These are phyloP conservation scores for Aspergillus steynii DNA, from an alignment of 495 filamentous ascomycete genomes.

Conservation along the genomic window DNA sequence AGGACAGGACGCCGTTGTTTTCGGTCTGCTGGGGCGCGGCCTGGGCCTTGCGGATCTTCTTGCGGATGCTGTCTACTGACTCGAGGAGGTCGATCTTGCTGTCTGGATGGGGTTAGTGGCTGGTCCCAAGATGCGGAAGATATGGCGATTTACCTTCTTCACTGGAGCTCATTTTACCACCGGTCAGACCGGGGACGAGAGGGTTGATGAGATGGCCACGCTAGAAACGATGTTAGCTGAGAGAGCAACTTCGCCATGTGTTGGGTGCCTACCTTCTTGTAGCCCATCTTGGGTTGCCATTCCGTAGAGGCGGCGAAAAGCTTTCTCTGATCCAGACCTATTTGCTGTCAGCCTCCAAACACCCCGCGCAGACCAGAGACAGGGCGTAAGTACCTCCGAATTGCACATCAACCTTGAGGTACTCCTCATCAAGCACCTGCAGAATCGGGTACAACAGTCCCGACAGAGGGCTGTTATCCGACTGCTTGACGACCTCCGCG, in stretches of 20 bases:
- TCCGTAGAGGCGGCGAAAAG: constrained; percentile 78
- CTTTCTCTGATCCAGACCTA: constrained; percentile 76
- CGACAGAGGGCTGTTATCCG: constrained; percentile 67
- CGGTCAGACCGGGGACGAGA: constrained; percentile 82
- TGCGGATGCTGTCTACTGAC: constrained; percentile 62
- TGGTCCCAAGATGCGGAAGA: constrained; percentile 32
- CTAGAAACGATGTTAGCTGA: constrained; percentile 20
- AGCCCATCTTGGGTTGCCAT: constrained; percentile 44
- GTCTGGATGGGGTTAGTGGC: constrained; percentile 18
- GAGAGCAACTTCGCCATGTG: not conserved
- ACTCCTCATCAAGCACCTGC: constrained; percentile 89
- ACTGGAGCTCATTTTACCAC: constrained; percentile 78
- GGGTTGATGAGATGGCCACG: constrained; percentile 87
- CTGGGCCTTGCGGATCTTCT: constrained; percentile 82
- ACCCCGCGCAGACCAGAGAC: no score
- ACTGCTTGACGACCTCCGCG: constrained; percentile 91
- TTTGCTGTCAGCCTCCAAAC: no score
- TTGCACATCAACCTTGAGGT: constrained; percentile 81
- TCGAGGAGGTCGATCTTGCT: constrained; percentile 89
- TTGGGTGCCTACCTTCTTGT: constrained; percentile 43
- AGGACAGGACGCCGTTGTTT: constrained; percentile 79
- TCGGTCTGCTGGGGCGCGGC: constrained; percentile 74
- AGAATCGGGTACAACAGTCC: constrained; percentile 78
- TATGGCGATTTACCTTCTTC: constrained; percentile 30
- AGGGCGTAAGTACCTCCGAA: constrained; percentile 45